Evolutionary conservation across 805 yeast genomes (phyloP), one percentile per base, ranked within the genome.

Genomic region (Maudiozyma saulgeensis): DNA sequence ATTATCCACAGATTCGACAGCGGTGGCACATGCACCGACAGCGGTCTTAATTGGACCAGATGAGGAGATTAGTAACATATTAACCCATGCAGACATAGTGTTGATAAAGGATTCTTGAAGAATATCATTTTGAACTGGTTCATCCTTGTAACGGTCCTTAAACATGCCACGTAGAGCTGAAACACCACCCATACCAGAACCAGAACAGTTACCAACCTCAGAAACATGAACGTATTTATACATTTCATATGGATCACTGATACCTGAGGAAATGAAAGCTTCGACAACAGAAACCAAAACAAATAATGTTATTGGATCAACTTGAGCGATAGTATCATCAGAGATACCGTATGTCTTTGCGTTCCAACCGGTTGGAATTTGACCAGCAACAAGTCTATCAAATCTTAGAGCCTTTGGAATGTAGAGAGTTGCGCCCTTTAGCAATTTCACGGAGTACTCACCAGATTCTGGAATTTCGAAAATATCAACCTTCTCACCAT

Each of bases 171-270:
- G 87, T 66, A 93, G 74, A 47, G 99, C 99, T 60, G 85, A 69
- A 62, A 91, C 95, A 84, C 99, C 99, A 73, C 99, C 99, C 96
- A 93, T 91, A 81, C 99, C 99, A 50, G 97, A 89, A 76, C 99
- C 99, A 45, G 96, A 85, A 79, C 98, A 90, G 80, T 91, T 95
- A 76, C 99, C 99, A 59, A 93, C 89, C 73, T 93, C 98, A 44
- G 98, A 89, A 50, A 93, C 95, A 70, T 93, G 99, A 46, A 95
- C 96, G 68, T 93, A 95, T 74, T 91, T 84, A 79, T 93, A 93
- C 78, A 95, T 88, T 75, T 93, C 99, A 69, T 89, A 93, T 56
- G 99, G 99, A 68, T 93, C 99, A 52, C 96, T 88, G 63, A 93
- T 75, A 84, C 99, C 99, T 56, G 97, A 80, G 50, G 91, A 72